phyloP scores from a whole-genome alignment of 176 grass and related monocot species.

The Poa annua region DNA sequence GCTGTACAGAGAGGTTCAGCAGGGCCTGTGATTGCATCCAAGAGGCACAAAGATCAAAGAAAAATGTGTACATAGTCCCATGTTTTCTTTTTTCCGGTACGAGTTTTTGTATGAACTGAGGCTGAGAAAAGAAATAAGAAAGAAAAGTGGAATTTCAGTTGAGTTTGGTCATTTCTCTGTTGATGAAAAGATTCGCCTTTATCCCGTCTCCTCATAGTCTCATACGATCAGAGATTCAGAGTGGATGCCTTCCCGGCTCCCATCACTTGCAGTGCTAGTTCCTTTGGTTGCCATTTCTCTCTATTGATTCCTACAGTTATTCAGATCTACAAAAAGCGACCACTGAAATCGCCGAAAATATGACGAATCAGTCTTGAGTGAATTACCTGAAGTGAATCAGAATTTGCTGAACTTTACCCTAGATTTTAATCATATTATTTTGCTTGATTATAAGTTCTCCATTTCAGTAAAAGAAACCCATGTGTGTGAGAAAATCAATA shows the following conservation, averaged over 20 bases:
- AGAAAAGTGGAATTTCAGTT: constrained; percentile 33
- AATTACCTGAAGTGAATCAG: neutral
- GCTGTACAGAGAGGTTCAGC: constrained; percentile 40
- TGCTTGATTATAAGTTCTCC: no score
- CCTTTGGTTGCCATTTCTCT: neutral
- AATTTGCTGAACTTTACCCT: neutral
- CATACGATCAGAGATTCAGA: no score
- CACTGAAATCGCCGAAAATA: neutral
- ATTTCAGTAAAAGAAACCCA: neutral
- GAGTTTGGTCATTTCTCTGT: constrained; percentile 44
- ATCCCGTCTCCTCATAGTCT: neutral
- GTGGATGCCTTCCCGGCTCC: neutral
- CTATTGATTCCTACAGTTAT: neutral
- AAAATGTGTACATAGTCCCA: constrained; percentile 41
- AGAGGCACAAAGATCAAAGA: neutral
- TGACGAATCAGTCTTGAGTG: neutral
- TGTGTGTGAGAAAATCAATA: neutral
- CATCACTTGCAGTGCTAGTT: neutral
- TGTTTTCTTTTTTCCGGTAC: neutral
- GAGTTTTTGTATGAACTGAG: constrained; percentile 43
- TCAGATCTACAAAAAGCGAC: constrained; percentile 15
- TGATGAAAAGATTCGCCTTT: neutral
- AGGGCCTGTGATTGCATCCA: constrained; percentile 33
- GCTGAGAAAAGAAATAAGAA: constrained; percentile 32
- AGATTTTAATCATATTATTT: neutral